Evolutionary conservation across 139 green algal species (phyloP).

Genomic region (Micractinium conductrix): DNA sequence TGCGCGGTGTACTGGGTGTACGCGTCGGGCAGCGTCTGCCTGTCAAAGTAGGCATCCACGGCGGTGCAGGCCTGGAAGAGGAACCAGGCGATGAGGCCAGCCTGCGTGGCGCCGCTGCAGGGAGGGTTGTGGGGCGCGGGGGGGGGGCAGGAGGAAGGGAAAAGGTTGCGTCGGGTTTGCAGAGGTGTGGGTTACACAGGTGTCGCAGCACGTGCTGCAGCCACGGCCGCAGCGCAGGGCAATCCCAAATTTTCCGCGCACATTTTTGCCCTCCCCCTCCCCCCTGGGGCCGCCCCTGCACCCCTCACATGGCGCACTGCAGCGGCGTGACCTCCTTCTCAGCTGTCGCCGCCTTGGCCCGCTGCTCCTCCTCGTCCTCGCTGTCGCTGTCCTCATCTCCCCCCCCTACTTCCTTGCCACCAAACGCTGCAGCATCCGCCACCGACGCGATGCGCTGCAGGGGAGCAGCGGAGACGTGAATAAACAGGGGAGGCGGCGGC

Average conservation of each 20-base stretch:
- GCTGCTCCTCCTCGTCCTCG: constrained; percentile 25
- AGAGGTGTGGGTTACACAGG: background rate
- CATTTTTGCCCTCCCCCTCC: background rate
- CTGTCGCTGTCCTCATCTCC: constrained; percentile 29
- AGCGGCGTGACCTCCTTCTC: constrained; percentile 23
- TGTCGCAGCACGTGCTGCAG: background rate
- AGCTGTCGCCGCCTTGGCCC: background rate
- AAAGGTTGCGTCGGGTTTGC: background rate
- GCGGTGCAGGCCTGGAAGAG: constrained; percentile 33
- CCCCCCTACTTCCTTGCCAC: background rate
- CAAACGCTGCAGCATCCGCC: background rate
- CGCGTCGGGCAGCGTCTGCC: constrained; percentile 40
- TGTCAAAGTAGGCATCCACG: constrained; percentile 54
- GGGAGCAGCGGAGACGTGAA: background rate
- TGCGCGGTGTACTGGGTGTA: constrained; percentile 47
- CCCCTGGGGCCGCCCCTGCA: background rate
- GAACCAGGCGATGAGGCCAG: constrained; percentile 36
- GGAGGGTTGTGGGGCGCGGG: background rate
- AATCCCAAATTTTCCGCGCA: background rate
- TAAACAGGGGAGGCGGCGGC: background rate
- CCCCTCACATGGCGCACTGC: constrained; percentile 34
- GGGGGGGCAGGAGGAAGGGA: background rate
- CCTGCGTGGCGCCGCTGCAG: constrained; percentile 48
- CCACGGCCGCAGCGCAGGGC: background rate
- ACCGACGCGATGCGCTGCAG: constrained; percentile 24